phyloP scores from a whole-genome alignment of 2,329 filamentous ascomycete species.

The Exophiala mesophila region DNA sequence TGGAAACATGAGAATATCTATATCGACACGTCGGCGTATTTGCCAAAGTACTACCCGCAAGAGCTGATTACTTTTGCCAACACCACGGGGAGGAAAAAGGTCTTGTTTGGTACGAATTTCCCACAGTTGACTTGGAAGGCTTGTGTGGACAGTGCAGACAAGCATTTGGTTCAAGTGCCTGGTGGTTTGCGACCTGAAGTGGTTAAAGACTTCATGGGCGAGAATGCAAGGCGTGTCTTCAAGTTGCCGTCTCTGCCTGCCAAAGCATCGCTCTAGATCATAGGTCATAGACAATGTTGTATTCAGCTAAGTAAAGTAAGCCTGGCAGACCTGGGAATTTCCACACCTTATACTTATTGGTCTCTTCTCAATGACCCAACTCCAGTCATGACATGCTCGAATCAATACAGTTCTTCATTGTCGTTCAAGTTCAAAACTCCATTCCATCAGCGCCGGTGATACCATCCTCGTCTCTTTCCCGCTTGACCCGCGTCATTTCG shows the following conservation, averaged over 20 bases:
- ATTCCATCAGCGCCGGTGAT: conserved; percentile 48
- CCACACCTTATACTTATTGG: too few species aligned
- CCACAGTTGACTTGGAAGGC: conserved; percentile 26
- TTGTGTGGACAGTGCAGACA: conserved; percentile 23
- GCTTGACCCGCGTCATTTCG: conserved; percentile 48
- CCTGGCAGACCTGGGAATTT: not conserved
- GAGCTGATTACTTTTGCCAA: conserved; percentile 28
- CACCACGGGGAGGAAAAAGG: conserved; percentile 26
- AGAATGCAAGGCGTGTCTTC: conserved; percentile 22
- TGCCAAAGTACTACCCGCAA: conserved; percentile 26
- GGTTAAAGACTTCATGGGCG: conserved; percentile 20
- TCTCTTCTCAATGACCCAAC: too few species aligned
- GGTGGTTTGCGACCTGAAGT: conserved; percentile 8
- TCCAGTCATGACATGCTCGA: too few species aligned
- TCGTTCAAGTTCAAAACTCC: conserved; percentile 53
- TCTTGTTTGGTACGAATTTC: conserved; percentile 30
- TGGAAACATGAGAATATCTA: conserved; percentile 30
- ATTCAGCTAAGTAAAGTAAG: too few species aligned
- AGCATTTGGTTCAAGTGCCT: conserved; percentile 1
- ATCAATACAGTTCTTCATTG: too few species aligned
- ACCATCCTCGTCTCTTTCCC: conserved; percentile 47
- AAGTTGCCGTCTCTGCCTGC: conserved; percentile 11
- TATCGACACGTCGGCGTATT: conserved; percentile 27
- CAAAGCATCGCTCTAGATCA: not conserved
- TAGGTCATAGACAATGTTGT: too few species aligned